A percentile compares a stretch with the other conserved stretches of the same genome.
Conservation (phyloP, 176 grass and related monocot species). For the Musa beccarii region DNA sequence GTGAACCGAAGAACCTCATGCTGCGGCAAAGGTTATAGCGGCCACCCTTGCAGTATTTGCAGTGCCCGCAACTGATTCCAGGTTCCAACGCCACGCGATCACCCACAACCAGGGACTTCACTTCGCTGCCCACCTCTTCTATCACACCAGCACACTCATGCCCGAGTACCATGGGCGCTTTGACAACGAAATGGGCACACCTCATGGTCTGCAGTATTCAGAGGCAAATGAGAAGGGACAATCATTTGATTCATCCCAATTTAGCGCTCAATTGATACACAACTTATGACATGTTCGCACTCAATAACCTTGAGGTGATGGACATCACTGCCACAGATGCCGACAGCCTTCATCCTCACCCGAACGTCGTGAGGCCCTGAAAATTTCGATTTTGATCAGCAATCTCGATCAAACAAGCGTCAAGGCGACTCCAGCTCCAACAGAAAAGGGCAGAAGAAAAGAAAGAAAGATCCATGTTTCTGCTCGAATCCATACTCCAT, state of each 20-base stretch:
- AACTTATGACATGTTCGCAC: background rate
- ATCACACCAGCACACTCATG: conserved; percentile 88
- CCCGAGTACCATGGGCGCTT: conserved; percentile 90
- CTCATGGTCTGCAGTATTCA: conserved; percentile 46
- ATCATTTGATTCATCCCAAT: background rate
- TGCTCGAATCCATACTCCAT: background rate
- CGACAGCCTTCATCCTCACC: conserved; percentile 86
- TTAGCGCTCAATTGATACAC: background rate
- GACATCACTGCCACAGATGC: conserved; percentile 91
- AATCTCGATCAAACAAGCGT: background rate
- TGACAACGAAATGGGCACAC: conserved; percentile 74
- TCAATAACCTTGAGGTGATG: conserved; percentile 76
- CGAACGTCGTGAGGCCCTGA: conserved; percentile 66
- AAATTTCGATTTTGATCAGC: conserved; percentile 9
- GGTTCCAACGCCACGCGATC: conserved; percentile 85
- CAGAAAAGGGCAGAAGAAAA: background rate
- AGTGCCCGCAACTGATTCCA: conserved; percentile 75
- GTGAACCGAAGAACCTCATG: conserved; percentile 81
- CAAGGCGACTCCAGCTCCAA: background rate
- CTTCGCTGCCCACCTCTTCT: conserved; percentile 64
- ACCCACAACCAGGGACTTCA: conserved; percentile 40
- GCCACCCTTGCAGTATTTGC: conserved; percentile 80
- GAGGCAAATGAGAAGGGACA: background rate
- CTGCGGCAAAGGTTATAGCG: conserved; percentile 87
- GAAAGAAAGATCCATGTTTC: background rate